Evolutionary conservation across 805 yeast species (phyloP), one percentile per base, ranked within the genome.

Genomic region (Barnettozyma vustinii): DNA sequence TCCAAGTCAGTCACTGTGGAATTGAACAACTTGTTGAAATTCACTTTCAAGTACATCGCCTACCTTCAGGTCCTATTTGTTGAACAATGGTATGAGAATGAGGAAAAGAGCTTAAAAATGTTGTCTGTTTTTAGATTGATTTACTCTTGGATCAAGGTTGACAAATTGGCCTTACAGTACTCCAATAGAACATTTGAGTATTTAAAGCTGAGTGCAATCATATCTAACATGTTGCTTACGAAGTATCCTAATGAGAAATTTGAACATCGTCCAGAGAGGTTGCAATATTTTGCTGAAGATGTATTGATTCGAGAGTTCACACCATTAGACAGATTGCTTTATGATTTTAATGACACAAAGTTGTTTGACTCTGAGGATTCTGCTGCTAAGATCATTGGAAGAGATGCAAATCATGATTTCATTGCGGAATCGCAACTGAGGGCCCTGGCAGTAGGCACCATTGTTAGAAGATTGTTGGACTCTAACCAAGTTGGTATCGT

Each of bases 201-300:
- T 52, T 56, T 65, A 32, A 57, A 58, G 37, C 56, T 62, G 6
- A 49, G 70, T 39, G 64, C 69, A 5, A 53, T 50, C 7, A 36
- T 72, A 13, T 42, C 62, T 16, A 72, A 72, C 47, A 44, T 51
- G n/a, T 49, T 72, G n/a, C 45, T 39, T 12, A 13, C 35, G 0
- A 40, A 52, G 9, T 37, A 33, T 47, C 26, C 60, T 37, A 47
- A 52, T 42, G 45, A 44, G 21, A 36, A 43, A n/a, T 53, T 55
- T 33, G 55, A 55, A 2, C 49, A 53, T 13, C 47, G 71, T 45
- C 84, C 85, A 15, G 53, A 60, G 8, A 72, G 92, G 62, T 57
- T 62, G 2, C 76, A 80, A 48, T 76, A 75, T 47, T 84, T 83
- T 59, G 65, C 70, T 41, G 92, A 86, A 58, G 94, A 85, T 65